phyloP scores from a whole-genome alignment of 352 stramenopile species.

The Pythium chondricola region DNA sequence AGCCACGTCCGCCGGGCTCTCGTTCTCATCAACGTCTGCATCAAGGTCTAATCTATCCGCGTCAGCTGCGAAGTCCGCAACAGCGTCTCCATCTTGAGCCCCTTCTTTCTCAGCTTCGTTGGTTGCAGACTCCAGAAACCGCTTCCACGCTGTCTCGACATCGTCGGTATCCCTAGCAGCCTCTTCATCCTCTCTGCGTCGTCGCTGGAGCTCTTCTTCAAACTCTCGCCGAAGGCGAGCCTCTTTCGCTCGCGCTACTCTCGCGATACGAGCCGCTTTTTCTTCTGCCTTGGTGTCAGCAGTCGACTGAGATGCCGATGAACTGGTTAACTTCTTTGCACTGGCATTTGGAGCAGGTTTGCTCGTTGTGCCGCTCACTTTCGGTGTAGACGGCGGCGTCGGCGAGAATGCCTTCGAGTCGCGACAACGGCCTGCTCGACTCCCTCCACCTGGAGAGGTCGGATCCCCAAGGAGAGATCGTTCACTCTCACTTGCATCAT shows the following conservation, averaged over 20 bases:
- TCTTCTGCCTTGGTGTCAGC: slow-evolving; percentile 2
- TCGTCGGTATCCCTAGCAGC: slow-evolving; percentile 39
- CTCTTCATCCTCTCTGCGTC: slow-evolving; percentile 33
- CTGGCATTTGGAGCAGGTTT: not conserved
- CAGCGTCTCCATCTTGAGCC: not conserved
- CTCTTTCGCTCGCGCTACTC: slow-evolving; percentile 6
- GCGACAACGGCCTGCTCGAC: not conserved
- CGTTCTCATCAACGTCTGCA: no score
- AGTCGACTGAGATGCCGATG: not conserved
- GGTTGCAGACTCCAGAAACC: slow-evolving; percentile 39
- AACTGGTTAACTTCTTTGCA: no score
- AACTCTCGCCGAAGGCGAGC: slow-evolving; percentile 10
- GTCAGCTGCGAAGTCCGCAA: no score
- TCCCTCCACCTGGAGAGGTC: no score
- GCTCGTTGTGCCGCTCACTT: not conserved
- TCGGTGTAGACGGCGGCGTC: slow-evolving; percentile 12
- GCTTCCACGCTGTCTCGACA: slow-evolving; percentile 51
- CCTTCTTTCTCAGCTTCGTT: not conserved
- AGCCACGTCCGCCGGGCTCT: not conserved
- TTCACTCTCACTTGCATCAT: no score
- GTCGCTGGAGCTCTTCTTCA: slow-evolving; percentile 11
- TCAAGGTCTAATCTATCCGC: no score
- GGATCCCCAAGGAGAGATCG: no score
- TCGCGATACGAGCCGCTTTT: slow-evolving; percentile 1
- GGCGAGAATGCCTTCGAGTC: not conserved